phyloP scores from a whole-genome alignment of 2,329 filamentous ascomycete species.

The Raffaelea arxii region DNA sequence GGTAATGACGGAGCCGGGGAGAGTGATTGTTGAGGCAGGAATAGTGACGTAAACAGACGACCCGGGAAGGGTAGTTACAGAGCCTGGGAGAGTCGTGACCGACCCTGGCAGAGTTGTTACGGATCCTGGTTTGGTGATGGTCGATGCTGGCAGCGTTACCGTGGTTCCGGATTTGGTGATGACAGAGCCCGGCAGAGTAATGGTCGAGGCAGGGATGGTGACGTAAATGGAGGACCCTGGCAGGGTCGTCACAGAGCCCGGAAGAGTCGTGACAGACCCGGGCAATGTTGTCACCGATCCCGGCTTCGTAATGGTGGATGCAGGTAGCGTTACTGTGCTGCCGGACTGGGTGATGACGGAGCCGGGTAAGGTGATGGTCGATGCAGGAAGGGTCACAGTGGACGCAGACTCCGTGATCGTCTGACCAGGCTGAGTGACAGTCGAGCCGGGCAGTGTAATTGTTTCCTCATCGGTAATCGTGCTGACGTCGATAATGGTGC shows the following conservation, averaged over 20 bases:
- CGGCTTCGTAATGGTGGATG: background rate
- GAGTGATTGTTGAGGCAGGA: conserved; percentile 7
- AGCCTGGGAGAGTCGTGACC: conserved; percentile 5
- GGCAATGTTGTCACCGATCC: background rate
- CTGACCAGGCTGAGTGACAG: background rate
- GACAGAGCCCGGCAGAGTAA: conserved; percentile 4
- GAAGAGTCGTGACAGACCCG: conserved; percentile 3
- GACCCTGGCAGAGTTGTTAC: background rate
- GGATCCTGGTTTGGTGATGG: background rate
- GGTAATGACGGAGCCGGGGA: background rate
- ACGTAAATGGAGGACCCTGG: background rate
- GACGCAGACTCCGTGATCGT: background rate
- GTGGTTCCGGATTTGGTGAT: conserved; percentile 2
- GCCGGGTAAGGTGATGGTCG: conserved; percentile 6
- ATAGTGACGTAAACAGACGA: background rate
- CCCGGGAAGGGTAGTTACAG: conserved; percentile 9
- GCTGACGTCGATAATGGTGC: background rate
- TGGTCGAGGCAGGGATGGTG: background rate
- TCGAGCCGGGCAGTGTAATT: conserved; percentile 5
- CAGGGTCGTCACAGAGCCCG: conserved; percentile 7
- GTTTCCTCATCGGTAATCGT: background rate
- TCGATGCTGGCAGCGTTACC: conserved; percentile 2
- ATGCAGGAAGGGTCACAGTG: background rate
- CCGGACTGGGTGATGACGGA: background rate
- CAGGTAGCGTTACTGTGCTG: conserved; percentile 4